phyloP scores from a whole-genome alignment of 345 rosid genomes.

The Physaria fendleri region DNA sequence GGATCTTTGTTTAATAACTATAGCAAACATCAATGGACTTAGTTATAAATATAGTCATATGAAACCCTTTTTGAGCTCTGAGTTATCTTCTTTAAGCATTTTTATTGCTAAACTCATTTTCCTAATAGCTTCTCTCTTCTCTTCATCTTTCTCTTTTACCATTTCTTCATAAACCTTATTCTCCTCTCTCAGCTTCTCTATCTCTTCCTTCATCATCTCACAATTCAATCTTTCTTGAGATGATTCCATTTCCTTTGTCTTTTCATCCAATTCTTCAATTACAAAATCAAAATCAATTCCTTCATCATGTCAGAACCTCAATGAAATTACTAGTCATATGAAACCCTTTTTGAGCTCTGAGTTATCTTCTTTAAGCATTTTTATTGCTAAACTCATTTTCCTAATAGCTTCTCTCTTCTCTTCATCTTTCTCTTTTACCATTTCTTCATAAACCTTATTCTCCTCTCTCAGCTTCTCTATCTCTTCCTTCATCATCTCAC shows the following conservation, averaged over 20 bases:
- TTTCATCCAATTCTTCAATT: slow-evolving; percentile 27
- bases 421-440: slow-evolving; percentile 29
- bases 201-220: slow-evolving; percentile 21
- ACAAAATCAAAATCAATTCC: too few relatives aligned
- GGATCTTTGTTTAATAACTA: too few relatives aligned
- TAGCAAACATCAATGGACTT: too few relatives aligned
- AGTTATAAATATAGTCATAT: too few relatives aligned
- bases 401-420: slow-evolving; percentile 35
- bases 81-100: slow-evolving; percentile 31
- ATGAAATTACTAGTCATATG: too few relatives aligned
- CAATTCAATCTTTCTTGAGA: neutral
- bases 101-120: slow-evolving; percentile 32
- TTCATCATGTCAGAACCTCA: neutral
- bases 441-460: slow-evolving; percentile 17
- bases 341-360: slow-evolving; percentile 29
- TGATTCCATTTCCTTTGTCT: slow-evolving; percentile 18
- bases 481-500: slow-evolving; percentile 18
- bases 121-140: slow-evolving; percentile 33
- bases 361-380: slow-evolving; percentile 32
- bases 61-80: slow-evolving; percentile 29
- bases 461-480: slow-evolving; percentile 26
- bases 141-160: slow-evolving; percentile 30
- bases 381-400: slow-evolving; percentile 30
- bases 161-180: slow-evolving; percentile 18
- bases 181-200: slow-evolving; percentile 28